Conservation (phyloP, 2,329 filamentous ascomycete species). For the Coniosporium tulheliwenetii region DNA sequence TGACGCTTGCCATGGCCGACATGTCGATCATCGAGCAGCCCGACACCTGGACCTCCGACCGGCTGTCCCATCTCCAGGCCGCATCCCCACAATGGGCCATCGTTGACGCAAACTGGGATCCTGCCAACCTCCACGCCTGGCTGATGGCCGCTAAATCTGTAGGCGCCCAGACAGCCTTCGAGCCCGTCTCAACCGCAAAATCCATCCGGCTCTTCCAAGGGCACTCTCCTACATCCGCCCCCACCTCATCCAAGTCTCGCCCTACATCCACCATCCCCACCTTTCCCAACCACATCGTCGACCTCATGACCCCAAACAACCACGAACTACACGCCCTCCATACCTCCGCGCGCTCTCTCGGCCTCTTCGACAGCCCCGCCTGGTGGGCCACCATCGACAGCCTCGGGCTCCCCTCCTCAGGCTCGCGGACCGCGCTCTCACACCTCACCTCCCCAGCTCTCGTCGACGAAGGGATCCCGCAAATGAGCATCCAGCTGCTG, state of each 20-base stretch:
- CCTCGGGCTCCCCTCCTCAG: conserved; percentile 54
- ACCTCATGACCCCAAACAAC: conserved; percentile 68
- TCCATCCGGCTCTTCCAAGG: conserved; percentile 47
- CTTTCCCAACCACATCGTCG: conserved; percentile 49
- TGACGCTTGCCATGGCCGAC: conserved; percentile 89
- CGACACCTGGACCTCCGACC: conserved; percentile 28
- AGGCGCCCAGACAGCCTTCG: conserved; percentile 54
- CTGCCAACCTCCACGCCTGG: conserved; percentile 51
- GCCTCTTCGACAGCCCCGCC: conserved; percentile 49
- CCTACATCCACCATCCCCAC: conserved; percentile 10
- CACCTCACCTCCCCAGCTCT: conserved; percentile 49
- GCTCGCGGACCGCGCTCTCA: conserved; percentile 57
- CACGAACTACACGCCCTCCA: conserved; percentile 74
- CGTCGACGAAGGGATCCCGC: conserved; percentile 67
- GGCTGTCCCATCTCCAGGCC: conserved; percentile 42
- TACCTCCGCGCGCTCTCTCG: conserved; percentile 46
- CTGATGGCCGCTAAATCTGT: conserved; percentile 42
- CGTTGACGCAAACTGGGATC: conserved; percentile 75
- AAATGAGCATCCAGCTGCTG: conserved; percentile 69
- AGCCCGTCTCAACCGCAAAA: conserved; percentile 79
- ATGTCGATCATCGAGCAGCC: conserved; percentile 62
- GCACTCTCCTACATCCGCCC: conserved; percentile 9
- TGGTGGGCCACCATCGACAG: conserved; percentile 76
- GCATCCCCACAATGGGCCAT: conserved; percentile 61
- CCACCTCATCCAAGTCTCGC: conserved; percentile 11